Evolutionary conservation across 768 basidiomycete genomes (phyloP), one percentile per base, ranked within the genome.

Genomic region (Suillus placidus): DNA sequence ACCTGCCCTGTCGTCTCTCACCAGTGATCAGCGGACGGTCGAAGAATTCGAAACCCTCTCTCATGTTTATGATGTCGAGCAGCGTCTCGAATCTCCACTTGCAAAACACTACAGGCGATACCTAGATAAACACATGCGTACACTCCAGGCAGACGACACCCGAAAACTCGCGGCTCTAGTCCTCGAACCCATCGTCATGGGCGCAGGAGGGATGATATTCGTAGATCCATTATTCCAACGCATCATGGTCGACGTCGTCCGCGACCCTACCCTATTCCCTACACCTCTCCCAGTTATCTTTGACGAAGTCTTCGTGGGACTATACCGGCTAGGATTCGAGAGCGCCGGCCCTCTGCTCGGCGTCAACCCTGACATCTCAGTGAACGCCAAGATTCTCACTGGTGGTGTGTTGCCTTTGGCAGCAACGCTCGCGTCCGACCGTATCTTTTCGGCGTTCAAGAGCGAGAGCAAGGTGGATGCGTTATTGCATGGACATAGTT

Each of bases 221-320:
- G 94, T 98, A 32, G 97, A 99, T 74, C 97, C 97, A 10, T 87
- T 99, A 51, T 98, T 97, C 83, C 97, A 99, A 75, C 86, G 93
- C 34, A 81, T 95, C 37, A 76, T 99, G 68, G 80, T 98, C 47
- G 94, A 97, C 70, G 84, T 87, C 3, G 92, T 93, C 6, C 88
- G 97, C 65, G 77, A 82, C 32, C 71, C 73, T 38, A 75, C 74
- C 14, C 69, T 80, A 14, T 76, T 79, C 16, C 61, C 74, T 6
- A 68, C 76, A 8, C 91, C 92, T 4, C 80, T 98, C 16, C 95
- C 97, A 0, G 90, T 99, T 69, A 88, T 99, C 65, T 98, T 92
- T 71, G 97, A 99, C 75, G 97, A 98, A 76, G 97, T 99, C 12
- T 99, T 98, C 73, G 87, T 91, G 30, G 97, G 97, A 0, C 82